Evolutionary conservation across 2,329 filamentous ascomycete species (phyloP), one percentile per base, ranked within the genome.

Genomic region (Aspergillus sojae): DNA sequence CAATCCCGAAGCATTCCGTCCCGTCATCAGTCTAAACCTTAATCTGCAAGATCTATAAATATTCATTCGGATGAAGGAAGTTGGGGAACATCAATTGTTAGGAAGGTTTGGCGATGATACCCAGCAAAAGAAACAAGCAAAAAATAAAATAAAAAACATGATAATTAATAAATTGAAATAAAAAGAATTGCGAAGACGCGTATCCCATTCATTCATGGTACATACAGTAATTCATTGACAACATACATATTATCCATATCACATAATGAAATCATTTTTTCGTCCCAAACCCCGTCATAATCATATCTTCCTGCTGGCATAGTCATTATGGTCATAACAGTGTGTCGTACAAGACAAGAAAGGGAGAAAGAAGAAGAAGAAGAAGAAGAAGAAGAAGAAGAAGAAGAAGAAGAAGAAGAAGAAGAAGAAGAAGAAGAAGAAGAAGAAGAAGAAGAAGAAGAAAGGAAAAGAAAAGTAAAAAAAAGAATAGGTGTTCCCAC

Each of bases 271-370:
- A 46, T 46, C 39, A 32, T 52, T 52, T 32, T 32, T n/a, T 19
- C 16, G 1, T 32, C 48, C 16, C 14, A 54, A 46, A 23, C 58
- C 46, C 57, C 45, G 23, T 64, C 62, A 46, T 63, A 26, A 62
- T 52, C 34, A 32, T 58, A 56, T 32, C 23, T 23, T 28, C 34
- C 58, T 30, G 52, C 45, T 46, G 19, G 43, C 58, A 39, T 63
- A 41, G 50, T 63, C 58, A 61, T 63, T 46, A 52, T 28, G 48
- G 46, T 46, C 28, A 41, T 60, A 28, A 50, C 12, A 53, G 50
- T n/a, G 50, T 43, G 19, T 34, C 36, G n/a, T 57, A 23, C 26
- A 62, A 62, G 46, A 57, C 28, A 45, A 45, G 48, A 57, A 21
- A 26, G 45, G n/a, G 12, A 30, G 39, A 19, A 3, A 36, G n/a